Evolutionary conservation across 2,329 filamentous ascomycete genomes (phyloP).

Genomic region (Neoascochyta sp.): DNA sequence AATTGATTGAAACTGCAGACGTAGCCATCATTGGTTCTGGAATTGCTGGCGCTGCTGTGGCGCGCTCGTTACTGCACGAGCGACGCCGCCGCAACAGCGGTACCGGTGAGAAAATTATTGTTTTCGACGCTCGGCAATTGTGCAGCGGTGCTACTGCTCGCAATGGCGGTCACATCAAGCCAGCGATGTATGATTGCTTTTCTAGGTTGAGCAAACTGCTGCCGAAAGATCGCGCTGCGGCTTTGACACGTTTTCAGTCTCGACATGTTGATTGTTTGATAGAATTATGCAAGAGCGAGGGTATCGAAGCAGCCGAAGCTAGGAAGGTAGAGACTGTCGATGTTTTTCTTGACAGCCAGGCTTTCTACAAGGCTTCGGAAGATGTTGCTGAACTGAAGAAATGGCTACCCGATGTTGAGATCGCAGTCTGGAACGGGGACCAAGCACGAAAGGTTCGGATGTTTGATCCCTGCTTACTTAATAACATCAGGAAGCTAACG

Average conservation of each 20-base stretch:
- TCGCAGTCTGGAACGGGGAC: conserved; percentile 1
- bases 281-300: conserved; percentile 4
- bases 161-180: conserved; percentile 25
- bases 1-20: conserved; percentile 41
- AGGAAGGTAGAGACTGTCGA: conserved; percentile 10
- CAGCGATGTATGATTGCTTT: conserved; percentile 8
- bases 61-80: conserved; percentile 30
- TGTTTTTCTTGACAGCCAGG: conserved; percentile 5
- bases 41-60: conserved; percentile 48
- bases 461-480: too few relatives aligned
- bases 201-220: conserved; percentile 7
- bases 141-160: conserved; percentile 30
- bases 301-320: conserved; percentile 8
- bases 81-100: conserved; percentile 5
- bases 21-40: conserved; percentile 55
- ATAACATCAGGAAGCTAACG: too few relatives aligned
- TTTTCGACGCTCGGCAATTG: conserved; percentile 34
- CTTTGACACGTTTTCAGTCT: conserved; percentile 6
- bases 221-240: conserved; percentile 9
- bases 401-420: conserved; percentile 4
- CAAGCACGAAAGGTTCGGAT: conserved; percentile 3
- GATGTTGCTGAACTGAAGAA: conserved; percentile 2
- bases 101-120: conserved; percentile 35
- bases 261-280: conserved; percentile 5
- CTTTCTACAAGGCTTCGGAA: conserved; percentile 3